phyloP scores from a whole-genome alignment of 129 eudicot species.

The Flaveria bidentis region DNA sequence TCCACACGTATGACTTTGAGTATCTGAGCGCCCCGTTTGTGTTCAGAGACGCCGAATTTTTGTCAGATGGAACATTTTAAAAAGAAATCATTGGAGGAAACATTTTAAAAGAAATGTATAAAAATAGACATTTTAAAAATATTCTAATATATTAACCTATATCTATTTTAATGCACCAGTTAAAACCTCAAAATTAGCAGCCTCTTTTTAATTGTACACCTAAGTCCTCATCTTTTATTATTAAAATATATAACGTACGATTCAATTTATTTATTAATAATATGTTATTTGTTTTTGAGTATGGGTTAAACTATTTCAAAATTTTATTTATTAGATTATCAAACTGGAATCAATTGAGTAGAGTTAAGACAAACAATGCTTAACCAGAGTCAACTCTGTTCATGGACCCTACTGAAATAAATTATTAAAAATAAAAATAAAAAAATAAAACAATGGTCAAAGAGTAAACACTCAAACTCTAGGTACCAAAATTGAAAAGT shows the following conservation, averaged over 20 bases:
- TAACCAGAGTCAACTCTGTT: conserved; percentile 40
- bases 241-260: not conserved
- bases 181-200: not conserved
- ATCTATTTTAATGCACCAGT: not conserved
- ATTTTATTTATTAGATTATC: not conserved
- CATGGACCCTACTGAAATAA: conserved; percentile 30
- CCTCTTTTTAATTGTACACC: not conserved
- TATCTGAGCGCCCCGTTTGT: too few species aligned
- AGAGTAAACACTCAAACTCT: conserved; percentile 22
- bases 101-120: too few species aligned
- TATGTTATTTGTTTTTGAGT: not conserved
- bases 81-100: too few species aligned
- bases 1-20: too few species aligned
- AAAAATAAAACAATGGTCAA: conserved; percentile 29
- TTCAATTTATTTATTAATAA: not conserved
- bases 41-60: too few species aligned
- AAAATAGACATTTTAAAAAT: too few species aligned
- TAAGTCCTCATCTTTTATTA: not conserved
- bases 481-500: conserved; percentile 29
- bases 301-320: not conserved
- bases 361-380: conserved; percentile 36
- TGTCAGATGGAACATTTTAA: too few species aligned
- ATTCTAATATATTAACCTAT: not conserved
- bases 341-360: conserved; percentile 34
- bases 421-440: not conserved